Percentiles rank a stretch among this genome's conserved stretches.
These are phyloP conservation scores for Aureobasidium sp. DNA, from an alignment of 2,329 filamentous ascomycete species.

Conservation along the genomic window DNA sequence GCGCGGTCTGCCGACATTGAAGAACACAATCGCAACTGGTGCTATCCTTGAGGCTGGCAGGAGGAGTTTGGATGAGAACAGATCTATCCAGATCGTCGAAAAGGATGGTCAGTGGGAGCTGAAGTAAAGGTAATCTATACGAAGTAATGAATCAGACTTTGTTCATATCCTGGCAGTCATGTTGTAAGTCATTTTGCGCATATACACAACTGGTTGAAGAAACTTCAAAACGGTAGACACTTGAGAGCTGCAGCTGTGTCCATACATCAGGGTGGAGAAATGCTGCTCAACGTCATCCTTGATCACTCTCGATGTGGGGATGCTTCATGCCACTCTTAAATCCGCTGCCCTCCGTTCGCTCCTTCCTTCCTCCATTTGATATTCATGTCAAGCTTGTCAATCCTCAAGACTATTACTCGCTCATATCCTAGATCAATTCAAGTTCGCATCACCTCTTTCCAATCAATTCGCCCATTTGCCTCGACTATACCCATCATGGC, in stretches of 20 bases:
- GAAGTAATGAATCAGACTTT: background rate
- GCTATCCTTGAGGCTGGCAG: conserved; percentile 85
- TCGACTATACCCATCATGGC: background rate
- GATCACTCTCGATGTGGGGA: background rate
- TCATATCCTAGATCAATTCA: background rate
- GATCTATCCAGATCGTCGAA: conserved; percentile 67
- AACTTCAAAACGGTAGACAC: too few relatives aligned
- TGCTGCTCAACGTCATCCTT: conserved; percentile 4
- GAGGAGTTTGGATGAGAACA: conserved; percentile 73
- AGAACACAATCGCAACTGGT: conserved; percentile 84
- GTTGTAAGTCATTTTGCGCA: background rate
- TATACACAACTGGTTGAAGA: too few relatives aligned
- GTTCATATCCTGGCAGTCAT: too few relatives aligned
- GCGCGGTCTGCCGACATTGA: conserved; percentile 74
- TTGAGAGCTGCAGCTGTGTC: too few relatives aligned
- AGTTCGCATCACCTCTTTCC: background rate
- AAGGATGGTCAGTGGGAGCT: conserved; percentile 63
- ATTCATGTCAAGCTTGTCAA: background rate
- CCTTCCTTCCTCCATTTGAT: background rate
- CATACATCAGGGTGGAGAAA: conserved; percentile 3
- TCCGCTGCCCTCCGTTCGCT: background rate
- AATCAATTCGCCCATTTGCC: background rate
- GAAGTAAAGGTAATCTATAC: conserved; percentile 33
- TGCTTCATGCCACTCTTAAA: background rate
- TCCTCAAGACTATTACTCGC: background rate